Evolutionary conservation across 2,329 filamentous ascomycete species (phyloP).

Genomic region (Karstenula rhodostoma): DNA sequence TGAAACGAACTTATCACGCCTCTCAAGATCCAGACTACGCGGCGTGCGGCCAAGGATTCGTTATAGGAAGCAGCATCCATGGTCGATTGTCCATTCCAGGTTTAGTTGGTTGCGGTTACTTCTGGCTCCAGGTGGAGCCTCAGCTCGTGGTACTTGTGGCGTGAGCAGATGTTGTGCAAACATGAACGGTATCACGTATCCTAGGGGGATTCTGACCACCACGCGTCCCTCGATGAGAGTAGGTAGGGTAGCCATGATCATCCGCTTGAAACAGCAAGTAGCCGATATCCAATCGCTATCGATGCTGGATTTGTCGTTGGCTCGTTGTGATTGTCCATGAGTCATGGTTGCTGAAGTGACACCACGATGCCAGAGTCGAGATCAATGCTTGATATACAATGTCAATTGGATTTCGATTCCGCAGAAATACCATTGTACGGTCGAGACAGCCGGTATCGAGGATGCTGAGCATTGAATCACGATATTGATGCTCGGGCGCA

Average conservation of each 20-base stretch:
- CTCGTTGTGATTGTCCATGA: neutral
- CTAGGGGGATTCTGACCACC: neutral
- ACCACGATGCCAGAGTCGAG: neutral
- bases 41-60: neutral
- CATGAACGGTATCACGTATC: neutral
- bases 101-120: neutral
- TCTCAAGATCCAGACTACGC: neutral
- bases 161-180: neutral
- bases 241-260: neutral
- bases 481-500: neutral
- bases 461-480: neutral
- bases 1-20: constrained; percentile 1
- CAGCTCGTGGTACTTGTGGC: neutral
- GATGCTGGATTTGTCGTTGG: neutral
- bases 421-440: too few relatives aligned
- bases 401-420: neutral
- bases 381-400: too few relatives aligned
- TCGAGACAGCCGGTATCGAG: neutral
- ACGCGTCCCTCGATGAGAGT: neutral
- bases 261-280: neutral
- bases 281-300: neutral
- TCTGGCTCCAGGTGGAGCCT: neutral
- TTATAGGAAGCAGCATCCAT: neutral
- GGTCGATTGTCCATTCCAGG: neutral
- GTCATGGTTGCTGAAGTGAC: neutral